Percentiles rank a stretch among this genome's conserved stretches.
Conservation (phyloP, 257 asterid species). For the Salvia miltiorrhiza region DNA sequence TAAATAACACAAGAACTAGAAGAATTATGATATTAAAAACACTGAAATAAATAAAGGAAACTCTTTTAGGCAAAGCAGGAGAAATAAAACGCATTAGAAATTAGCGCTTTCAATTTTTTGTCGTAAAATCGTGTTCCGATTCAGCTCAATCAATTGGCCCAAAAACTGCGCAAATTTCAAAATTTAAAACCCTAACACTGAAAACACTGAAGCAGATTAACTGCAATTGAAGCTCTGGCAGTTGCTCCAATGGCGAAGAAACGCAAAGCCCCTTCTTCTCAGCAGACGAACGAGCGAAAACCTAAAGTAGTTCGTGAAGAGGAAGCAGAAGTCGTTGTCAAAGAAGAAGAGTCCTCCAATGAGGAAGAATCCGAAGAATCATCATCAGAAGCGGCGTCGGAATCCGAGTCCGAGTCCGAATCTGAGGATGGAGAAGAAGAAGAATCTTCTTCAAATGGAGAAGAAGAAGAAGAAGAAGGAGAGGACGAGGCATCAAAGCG, state of each 20-base stretch:
- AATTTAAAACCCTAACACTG: constrained; percentile 24
- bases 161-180: neutral
- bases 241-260: constrained; percentile 44
- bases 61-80: neutral
- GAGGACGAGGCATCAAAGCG: constrained; percentile 41
- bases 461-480: constrained; percentile 39
- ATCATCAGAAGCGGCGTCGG: constrained; percentile 20
- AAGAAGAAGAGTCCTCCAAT: constrained; percentile 30
- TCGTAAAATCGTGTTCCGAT: neutral
- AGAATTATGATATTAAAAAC: too few species aligned
- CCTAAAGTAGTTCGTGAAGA: constrained; percentile 23
- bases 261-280: constrained; percentile 42
- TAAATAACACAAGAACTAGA: too few species aligned
- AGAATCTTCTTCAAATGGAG: constrained; percentile 28
- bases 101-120: neutral
- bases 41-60: neutral
- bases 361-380: constrained; percentile 26
- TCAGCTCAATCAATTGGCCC: neutral
- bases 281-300: constrained; percentile 27
- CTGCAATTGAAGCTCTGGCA: constrained; percentile 8
- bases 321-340: constrained; percentile 6
- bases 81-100: neutral
- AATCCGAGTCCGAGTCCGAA: constrained; percentile 13
- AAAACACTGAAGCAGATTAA: neutral
- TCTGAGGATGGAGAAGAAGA: constrained; percentile 19